These are phyloP conservation scores for Actinomucor elegans DNA, from an alignment of 371 early-diverging fungal species.

Conservation along the genomic window DNA sequence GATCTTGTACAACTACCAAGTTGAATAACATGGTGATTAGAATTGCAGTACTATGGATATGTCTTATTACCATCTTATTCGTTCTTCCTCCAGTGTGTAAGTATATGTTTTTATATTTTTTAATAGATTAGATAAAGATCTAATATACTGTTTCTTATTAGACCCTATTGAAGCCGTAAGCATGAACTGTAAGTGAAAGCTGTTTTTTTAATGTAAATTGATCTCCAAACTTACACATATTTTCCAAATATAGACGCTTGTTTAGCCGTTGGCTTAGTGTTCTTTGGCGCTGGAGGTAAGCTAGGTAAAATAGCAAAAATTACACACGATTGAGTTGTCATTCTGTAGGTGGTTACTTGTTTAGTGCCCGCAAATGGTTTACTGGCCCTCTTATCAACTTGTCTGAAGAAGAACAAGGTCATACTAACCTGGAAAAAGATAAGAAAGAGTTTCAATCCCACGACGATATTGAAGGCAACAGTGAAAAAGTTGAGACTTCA, in stretches of 20 bases:
- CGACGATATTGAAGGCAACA: not conserved
- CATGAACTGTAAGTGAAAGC: constrained; percentile 48
- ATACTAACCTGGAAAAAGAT: constrained; percentile 35
- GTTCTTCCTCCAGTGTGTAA: constrained; percentile 48
- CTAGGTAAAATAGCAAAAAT: not conserved
- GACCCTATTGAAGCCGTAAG: constrained; percentile 50
- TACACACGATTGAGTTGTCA: constrained; percentile 5
- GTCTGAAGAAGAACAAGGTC: constrained; percentile 24
- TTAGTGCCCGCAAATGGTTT: constrained; percentile 53
- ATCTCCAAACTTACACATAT: too few species aligned
- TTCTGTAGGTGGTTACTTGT: constrained; percentile 45
- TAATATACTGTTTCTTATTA: not conserved
- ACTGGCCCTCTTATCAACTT: constrained; percentile 37
- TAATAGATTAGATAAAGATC: too few species aligned
- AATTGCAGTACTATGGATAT: constrained; percentile 49
- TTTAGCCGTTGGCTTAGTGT: constrained; percentile 37
- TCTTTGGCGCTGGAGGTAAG: constrained; percentile 42
- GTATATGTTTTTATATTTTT: not conserved
- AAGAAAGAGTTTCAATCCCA: not conserved
- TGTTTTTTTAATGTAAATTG: too few species aligned
- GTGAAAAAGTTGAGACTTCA: not conserved
- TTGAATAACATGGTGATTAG: not conserved
- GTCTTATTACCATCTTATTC: constrained; percentile 54
- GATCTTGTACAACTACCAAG: too few species aligned
- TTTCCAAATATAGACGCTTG: constrained; percentile 41